A percentile compares a stretch with the other conserved stretches of the same genome.
Conservation (phyloP, 2,329 filamentous ascomycete species). For the Botrytis squamosa region DNA sequence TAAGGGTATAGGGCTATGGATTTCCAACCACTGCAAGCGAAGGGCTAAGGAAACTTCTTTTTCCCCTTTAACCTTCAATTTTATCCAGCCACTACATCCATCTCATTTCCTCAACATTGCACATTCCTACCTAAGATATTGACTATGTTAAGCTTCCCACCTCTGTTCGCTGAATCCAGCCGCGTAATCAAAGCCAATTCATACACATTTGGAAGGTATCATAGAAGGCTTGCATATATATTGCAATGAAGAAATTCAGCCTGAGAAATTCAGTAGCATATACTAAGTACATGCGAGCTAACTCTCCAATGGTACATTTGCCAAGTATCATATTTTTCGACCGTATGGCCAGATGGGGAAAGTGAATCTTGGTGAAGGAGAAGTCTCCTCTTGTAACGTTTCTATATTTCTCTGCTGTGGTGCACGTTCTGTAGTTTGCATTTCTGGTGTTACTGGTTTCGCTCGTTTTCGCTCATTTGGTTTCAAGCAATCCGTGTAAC, state of each 20-base stretch:
- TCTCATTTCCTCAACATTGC: constrained; percentile 2
- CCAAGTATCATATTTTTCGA: constrained; percentile 1
- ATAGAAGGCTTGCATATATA: constrained; percentile 8
- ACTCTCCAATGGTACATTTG: not conserved
- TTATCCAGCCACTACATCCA: not conserved
- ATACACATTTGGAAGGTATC: constrained; percentile 15
- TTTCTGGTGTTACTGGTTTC: not conserved
- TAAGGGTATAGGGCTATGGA: not conserved
- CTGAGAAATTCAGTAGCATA: not conserved
- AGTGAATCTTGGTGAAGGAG: constrained; percentile 5
- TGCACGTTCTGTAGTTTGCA: not conserved
- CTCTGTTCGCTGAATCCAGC: not conserved
- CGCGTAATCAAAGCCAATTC: not conserved
- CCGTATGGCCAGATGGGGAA: constrained; percentile 7
- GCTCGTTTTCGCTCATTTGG: not conserved
- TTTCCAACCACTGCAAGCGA: not conserved
- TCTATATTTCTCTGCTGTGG: constrained; percentile 15
- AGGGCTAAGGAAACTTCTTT: not conserved
- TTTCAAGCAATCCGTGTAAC: not conserved
- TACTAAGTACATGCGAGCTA: not conserved
- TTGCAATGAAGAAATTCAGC: not conserved
- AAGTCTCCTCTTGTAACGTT: constrained; percentile 6
- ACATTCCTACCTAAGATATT: not conserved
- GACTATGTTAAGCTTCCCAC: not conserved
- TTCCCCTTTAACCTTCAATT: not conserved